Percentiles rank a stretch among this genome's conserved stretches.
Conservation (phyloP, 2,329 filamentous ascomycete species). For the Pseudogymnoascus sp. region DNA sequence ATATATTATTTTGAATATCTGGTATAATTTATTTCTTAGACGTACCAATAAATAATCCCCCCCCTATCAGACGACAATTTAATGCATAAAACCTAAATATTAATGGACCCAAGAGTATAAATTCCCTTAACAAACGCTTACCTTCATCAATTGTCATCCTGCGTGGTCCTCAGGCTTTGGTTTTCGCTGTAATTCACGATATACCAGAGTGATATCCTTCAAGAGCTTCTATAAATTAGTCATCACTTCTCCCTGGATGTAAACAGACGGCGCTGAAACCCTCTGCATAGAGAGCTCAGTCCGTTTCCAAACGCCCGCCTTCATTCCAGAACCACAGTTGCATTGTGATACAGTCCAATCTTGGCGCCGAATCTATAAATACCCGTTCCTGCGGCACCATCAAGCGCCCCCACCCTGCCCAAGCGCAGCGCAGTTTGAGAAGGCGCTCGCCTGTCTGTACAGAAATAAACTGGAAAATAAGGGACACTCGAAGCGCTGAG, state of each 20-base stretch:
- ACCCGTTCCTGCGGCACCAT: background rate
- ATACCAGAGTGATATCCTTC: background rate
- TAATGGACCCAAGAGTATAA: background rate
- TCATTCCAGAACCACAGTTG: background rate
- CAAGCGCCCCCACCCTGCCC: background rate
- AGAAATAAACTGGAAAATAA: background rate
- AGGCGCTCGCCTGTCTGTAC: background rate
- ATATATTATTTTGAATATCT: background rate
- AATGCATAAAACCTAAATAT: background rate
- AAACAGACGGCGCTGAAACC: background rate
- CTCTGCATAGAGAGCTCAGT: background rate
- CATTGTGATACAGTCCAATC: background rate
- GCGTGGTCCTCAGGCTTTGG: no score
- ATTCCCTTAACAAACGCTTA: background rate
- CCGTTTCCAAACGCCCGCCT: background rate
- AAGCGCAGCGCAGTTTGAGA: slow-evolving; percentile 1
- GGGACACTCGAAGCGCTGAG: background rate
- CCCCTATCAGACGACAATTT: background rate
- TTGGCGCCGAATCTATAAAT: slow-evolving; percentile 3
- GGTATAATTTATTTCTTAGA: background rate
- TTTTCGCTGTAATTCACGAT: background rate
- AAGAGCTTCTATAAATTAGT: background rate
- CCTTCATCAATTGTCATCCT: background rate
- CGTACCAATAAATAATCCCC: background rate
- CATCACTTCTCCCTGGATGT: background rate